A percentile compares a stretch with the other conserved stretches of the same genome.
Conservation (phyloP, 1,284 basidiomycete genomes). For the Cerrena zonata region DNA sequence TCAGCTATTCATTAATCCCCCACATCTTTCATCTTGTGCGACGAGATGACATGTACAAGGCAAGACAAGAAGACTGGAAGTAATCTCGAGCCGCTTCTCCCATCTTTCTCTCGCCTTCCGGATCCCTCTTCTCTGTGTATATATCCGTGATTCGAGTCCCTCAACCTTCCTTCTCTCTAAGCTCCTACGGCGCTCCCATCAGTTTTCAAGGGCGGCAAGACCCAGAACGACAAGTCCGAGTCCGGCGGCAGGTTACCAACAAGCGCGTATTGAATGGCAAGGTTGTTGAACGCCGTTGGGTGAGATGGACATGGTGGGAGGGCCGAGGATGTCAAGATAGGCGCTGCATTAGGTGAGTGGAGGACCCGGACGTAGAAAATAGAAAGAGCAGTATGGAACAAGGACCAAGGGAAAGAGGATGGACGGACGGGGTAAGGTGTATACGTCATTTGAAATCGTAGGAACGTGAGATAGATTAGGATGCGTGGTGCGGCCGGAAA, state of each 20-base stretch:
- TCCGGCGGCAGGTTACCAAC: conserved; percentile 20
- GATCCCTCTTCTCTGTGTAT: too few relatives aligned
- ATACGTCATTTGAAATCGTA: conserved; percentile 4
- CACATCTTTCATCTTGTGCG: too few relatives aligned
- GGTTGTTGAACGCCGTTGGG: conserved; percentile 66
- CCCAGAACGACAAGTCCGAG: conserved; percentile 25
- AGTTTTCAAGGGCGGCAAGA: conserved; percentile 16
- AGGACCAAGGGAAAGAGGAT: not conserved
- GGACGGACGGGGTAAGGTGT: conserved; percentile 5
- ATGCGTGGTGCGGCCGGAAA: not conserved
- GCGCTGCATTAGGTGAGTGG: conserved; percentile 31
- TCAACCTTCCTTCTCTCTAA: not conserved
- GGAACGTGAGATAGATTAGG: too few relatives aligned
- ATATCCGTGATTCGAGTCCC: not conserved
- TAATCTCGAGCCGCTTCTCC: too few relatives aligned
- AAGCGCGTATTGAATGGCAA: conserved; percentile 48
- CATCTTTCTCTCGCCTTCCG: too few relatives aligned
- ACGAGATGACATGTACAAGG: too few relatives aligned
- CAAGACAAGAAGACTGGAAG: too few relatives aligned
- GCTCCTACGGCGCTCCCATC: too few relatives aligned
- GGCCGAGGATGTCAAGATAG: conserved; percentile 37
- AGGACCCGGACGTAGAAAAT: conserved; percentile 1
- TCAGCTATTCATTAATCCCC: too few relatives aligned
- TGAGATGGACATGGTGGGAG: conserved; percentile 44
- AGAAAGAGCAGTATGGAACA: not conserved